Percentiles rank a stretch among this genome's conserved stretches.
Conservation (phyloP, 2,329 filamentous ascomycete genomes). For the Myriosclerotinia curreyana region DNA sequence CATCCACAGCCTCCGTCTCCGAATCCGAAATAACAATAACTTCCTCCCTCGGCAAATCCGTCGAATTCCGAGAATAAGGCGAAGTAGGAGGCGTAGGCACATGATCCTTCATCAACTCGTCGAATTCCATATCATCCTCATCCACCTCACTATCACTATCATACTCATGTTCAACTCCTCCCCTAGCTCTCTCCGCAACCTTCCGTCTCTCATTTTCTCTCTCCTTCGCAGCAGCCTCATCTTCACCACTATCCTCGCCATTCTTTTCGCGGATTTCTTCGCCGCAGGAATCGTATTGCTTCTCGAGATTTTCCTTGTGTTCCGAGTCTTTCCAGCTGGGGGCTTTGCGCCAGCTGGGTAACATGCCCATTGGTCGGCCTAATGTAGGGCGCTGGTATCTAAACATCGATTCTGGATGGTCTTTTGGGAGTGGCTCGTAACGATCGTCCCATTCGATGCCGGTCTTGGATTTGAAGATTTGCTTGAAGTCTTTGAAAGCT, state of each 20-base stretch:
- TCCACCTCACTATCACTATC: constrained; percentile 23
- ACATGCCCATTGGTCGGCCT: constrained; percentile 27
- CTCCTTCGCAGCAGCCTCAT: constrained; percentile 1
- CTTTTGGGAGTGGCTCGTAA: constrained; percentile 25
- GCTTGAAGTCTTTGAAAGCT: constrained; percentile 52
- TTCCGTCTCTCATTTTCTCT: not conserved
- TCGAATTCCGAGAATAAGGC: too few species aligned
- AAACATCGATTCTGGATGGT: constrained; percentile 17
- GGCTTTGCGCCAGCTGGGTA: constrained; percentile 24
- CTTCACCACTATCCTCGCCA: constrained; percentile 7
- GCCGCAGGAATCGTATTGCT: constrained; percentile 3
- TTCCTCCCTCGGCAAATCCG: not conserved
- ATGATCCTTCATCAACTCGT: not conserved
- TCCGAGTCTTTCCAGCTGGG: constrained; percentile 14
- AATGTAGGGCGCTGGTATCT: constrained; percentile 24
- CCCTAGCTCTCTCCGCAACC: not conserved
- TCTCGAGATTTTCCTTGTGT: not conserved
- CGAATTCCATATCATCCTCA: not conserved
- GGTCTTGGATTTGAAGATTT: constrained; percentile 57
- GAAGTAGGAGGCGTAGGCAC: not conserved
- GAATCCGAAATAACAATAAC: constrained; percentile 9
- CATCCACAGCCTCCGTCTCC: not conserved
- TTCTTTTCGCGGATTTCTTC: not conserved
- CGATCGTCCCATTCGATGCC: constrained; percentile 59
- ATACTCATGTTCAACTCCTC: constrained; percentile 3